These are phyloP conservation scores for Penicillium angulare DNA, from an alignment of 495 filamentous ascomycete species.

Conservation along the genomic window DNA sequence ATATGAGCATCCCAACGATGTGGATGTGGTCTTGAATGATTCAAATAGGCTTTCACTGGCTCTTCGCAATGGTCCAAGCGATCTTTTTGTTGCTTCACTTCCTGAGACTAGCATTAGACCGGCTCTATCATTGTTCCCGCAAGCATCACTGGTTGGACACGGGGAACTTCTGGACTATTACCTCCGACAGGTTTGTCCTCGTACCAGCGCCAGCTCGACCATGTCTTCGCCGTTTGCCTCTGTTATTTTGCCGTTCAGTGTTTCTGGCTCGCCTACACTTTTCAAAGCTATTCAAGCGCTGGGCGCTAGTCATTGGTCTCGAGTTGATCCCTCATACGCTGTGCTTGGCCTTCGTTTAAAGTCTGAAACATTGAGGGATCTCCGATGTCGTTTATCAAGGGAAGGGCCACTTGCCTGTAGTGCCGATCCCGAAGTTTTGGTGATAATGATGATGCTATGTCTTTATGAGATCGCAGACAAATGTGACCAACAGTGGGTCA, in stretches of 20 bases:
- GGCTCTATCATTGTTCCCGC: constrained; percentile 30
- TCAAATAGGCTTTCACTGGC: constrained; percentile 17
- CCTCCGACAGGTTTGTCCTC: constrained; percentile 42
- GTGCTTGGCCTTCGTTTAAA: constrained; percentile 36
- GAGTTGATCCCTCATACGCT: constrained; percentile 27
- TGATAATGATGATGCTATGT: constrained; percentile 48
- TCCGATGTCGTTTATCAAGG: constrained; percentile 31
- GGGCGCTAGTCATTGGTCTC: constrained; percentile 39
- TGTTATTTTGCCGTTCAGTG: constrained; percentile 37
- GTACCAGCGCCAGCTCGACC: constrained; percentile 37
- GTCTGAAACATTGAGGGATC: constrained; percentile 36
- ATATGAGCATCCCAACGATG: constrained; percentile 29
- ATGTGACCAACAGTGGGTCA: constrained; percentile 44
- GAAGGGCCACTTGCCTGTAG: constrained; percentile 24
- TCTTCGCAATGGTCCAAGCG: neutral
- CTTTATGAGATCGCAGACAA: constrained; percentile 47
- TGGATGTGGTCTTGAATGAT: constrained; percentile 30
- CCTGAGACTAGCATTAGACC: constrained; percentile 9
- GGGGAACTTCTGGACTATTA: constrained; percentile 43
- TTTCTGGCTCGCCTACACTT: constrained; percentile 36
- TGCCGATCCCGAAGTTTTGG: constrained; percentile 37
- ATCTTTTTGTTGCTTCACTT: neutral
- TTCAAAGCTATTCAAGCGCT: constrained; percentile 42
- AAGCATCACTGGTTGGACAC: constrained; percentile 23
- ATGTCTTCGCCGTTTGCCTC: constrained; percentile 42